Percentiles rank a stretch among this genome's conserved stretches.
These are phyloP conservation scores for Blastomyces gilchristii DNA, from an alignment of 2,329 filamentous ascomycete genomes.

Conservation along the genomic window DNA sequence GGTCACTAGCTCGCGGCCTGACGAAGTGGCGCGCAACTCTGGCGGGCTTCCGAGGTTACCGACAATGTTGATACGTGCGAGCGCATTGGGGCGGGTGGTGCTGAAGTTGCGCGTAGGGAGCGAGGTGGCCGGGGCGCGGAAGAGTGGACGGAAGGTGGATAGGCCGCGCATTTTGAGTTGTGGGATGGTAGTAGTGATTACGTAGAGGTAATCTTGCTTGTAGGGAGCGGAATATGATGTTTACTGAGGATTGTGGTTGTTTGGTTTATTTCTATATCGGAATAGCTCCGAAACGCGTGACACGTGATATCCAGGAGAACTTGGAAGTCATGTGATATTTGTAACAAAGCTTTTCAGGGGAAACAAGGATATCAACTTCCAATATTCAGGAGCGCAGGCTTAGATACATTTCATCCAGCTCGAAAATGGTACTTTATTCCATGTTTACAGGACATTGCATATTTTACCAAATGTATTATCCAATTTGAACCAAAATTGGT, in stretches of 20 bases:
- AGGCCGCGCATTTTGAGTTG: constrained; percentile 31
- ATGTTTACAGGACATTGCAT: neutral
- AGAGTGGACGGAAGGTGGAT: constrained; percentile 43
- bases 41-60: constrained; percentile 74
- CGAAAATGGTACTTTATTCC: neutral
- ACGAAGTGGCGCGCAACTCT: constrained; percentile 60
- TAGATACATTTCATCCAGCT: neutral
- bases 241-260: neutral
- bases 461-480: neutral
- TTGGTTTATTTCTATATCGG: neutral
- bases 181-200: neutral
- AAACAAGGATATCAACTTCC: neutral
- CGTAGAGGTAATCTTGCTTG: neutral
- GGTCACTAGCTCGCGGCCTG: constrained; percentile 61
- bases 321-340: constrained; percentile 1
- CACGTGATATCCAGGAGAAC: constrained; percentile 1
- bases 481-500: neutral
- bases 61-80: constrained; percentile 76
- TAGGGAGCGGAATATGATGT: neutral
- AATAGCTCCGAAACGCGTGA: neutral
- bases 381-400: neutral
- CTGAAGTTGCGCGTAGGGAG: constrained; percentile 59
- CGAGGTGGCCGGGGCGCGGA: constrained; percentile 35
- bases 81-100: constrained; percentile 49
- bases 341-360: neutral